Base-by-base conservation (phyloP, 1,284 basidiomycete species). In the Sporisorium iseilematis-ciliati region DNA sequence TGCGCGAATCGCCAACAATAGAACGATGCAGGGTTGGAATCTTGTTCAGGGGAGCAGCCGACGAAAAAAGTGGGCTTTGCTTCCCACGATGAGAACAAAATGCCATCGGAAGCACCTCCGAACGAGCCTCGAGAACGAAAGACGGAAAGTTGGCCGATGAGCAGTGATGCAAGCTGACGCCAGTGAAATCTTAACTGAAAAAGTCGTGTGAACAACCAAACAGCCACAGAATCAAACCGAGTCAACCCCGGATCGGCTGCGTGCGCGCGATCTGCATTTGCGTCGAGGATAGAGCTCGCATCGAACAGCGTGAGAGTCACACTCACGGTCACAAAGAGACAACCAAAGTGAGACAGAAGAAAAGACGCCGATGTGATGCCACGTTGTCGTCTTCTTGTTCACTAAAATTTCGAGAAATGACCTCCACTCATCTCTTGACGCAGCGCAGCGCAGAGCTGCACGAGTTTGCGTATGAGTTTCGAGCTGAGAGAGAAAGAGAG, bases 161-260 rank as follows among this genome's bases (percentile, higher is more conserved):
- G 26, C 10, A 2, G 16, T 7, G n/a, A 29, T 50, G 41, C 29
- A 43, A 43, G 31, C 52, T 56, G 64, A 60, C 52, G 57, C 52
- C 53, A 51, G 45, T 18, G 18, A 6, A 38, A 50, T n/a, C 16
- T 8, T 12, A n/a, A 29, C 8, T 29, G 29, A 29, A 29, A 29
- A 29, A 29, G 29, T 29, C 29, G 29, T 29, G 29, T 29, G 29
- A 29, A 29, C 29, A 5, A 8, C 29, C 29, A 57, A 23, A 25
- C 43, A 23, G 43, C n/a, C 4, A 42, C 8, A 23, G 18, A 29
- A 23, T 7, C 14, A 21, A 26, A 60, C 52, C 7, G 33, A 29
- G 25, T 31, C 43, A 35, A 57, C 62, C 62, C 62, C 62, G 55
- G 62, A 64, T 57, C 55, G 62, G 29, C 55, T 53, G 41, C 14